Conservation (phyloP, 176 grass and related monocot species). For the Hyparrhenia diplandra region DNA sequence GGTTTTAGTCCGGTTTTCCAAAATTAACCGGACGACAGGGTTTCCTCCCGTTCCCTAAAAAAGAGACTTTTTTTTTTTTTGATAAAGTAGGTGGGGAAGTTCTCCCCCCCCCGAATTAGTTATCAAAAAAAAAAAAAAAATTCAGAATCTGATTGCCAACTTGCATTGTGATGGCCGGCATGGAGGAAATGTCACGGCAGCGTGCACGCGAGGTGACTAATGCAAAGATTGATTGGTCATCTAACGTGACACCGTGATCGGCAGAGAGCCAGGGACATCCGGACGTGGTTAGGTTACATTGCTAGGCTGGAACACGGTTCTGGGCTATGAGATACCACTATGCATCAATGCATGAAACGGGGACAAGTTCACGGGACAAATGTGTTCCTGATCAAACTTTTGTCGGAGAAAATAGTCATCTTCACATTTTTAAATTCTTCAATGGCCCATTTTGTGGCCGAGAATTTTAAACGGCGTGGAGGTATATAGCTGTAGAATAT, state of each 20-base stretch:
- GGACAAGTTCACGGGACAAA: conserved; percentile 26
- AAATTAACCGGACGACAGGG: too few relatives aligned
- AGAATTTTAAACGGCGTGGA: neutral
- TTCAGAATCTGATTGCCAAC: conserved; percentile 27
- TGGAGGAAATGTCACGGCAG: conserved; percentile 24
- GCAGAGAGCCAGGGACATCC: neutral
- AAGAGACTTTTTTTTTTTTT: too few relatives aligned
- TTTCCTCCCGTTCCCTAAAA: too few relatives aligned
- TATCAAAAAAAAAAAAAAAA: too few relatives aligned
- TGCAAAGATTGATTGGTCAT: conserved; percentile 18
- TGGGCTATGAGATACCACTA: conserved; percentile 31
- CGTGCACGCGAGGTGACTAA: conserved; percentile 8
- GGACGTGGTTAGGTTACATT: neutral
- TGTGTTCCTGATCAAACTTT: conserved; percentile 28
- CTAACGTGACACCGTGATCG: conserved; percentile 28
- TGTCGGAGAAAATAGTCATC: conserved; percentile 24
- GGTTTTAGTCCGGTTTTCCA: too few relatives aligned
- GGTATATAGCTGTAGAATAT: conserved; percentile 30
- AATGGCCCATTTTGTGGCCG: conserved; percentile 9
- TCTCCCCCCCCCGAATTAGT: too few relatives aligned
- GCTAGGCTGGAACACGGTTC: conserved; percentile 49
- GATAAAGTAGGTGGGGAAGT: too few relatives aligned
- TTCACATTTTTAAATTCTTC: conserved; percentile 16
- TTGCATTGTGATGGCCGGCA: neutral
- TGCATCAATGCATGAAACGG: conserved; percentile 27